Percentiles rank a stretch among this genome's conserved stretches.
Evolutionary conservation across 1,284 basidiomycete species (phyloP).

Genomic region (Leccinum pachyderme): DNA sequence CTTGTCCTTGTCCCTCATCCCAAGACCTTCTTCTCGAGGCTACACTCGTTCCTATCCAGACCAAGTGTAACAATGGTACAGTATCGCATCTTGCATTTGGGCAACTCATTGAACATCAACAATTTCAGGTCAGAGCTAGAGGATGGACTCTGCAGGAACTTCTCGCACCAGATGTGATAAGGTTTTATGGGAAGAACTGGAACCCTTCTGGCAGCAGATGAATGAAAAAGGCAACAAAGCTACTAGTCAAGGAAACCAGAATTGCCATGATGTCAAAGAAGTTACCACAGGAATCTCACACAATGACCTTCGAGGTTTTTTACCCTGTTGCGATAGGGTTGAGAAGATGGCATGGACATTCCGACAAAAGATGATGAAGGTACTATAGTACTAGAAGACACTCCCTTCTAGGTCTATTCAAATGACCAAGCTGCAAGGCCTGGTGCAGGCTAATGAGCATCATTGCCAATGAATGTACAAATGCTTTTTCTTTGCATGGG

Average conservation of each 20-base stretch:
- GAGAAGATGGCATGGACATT: conserved; percentile 15
- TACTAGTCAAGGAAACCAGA: conserved; percentile 17
- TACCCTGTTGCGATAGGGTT: conserved; percentile 19
- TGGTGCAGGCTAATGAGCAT: conserved; percentile 18
- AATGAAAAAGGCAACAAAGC: conserved; percentile 10
- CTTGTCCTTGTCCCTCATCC: no score
- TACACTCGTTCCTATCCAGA: no score
- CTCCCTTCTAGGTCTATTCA: conserved; percentile 19
- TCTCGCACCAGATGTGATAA: conserved; percentile 15
- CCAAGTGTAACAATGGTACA: no score
- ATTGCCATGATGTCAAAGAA: conserved; percentile 1
- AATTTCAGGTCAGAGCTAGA: conserved; percentile 18
- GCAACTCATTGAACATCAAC: conserved; percentile 5
- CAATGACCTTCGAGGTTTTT: conserved; percentile 12
- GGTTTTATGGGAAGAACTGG: conserved; percentile 22
- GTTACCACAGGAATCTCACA: conserved; percentile 15
- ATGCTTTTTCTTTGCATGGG: conserved; percentile 22
- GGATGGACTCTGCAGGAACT: conserved; percentile 25
- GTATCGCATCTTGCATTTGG: conserved; percentile 16
- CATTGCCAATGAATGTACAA: conserved; percentile 19
- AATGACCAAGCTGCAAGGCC: conserved; percentile 18
- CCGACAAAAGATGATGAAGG: conserved; percentile 14
- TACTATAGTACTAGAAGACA: no score
- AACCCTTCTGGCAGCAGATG: conserved; percentile 6
- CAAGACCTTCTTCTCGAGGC: no score